Evolutionary conservation across 192 early-diverging fungal species (phyloP), one percentile per base, ranked within the genome.

Genomic region (Coemansia sp.): DNA sequence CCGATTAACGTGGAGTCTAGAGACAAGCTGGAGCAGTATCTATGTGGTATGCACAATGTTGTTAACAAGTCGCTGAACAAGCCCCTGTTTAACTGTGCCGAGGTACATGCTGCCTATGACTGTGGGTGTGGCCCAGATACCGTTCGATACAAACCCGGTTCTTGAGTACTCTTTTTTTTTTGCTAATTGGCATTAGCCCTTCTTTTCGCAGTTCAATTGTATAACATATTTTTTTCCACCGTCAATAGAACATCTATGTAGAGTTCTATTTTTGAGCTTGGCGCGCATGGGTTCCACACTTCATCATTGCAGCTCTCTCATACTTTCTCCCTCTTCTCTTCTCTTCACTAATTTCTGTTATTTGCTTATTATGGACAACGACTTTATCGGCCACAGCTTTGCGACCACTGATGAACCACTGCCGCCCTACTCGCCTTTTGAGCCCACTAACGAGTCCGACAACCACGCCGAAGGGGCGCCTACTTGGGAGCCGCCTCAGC

Each of bases 61-160:
- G 96, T 98, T n/a, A 98, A 98, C 78, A 80, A 84, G 71, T 84
- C 93, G 62, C 70, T 97, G 19, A 76, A 87, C 9, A 97, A 98
- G 70, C 87, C 89, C 13, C 61, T 87, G 26, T 94, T 93, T 82
- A 91, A 98, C 66, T 98, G 96, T 63, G 77, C 78, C 10, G 85
- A 72, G 8, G 87, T 96, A 10, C 87, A 88, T 26, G 90, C 92
- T 23, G 82, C 88, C 8, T 98, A 93, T 67, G 88, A 92, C 53
- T 98, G 96, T 62, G 96, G 96, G 3, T 98, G 96, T 73, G 82
- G 82, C 16, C 82, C 82, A 0, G 77, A 84, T 42, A 74, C 59
- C 11, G 69, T 83, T 4, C 65, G 80, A 23, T 83, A 83, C 66
- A 78, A 70, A 9, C 80, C 80, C 0, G 55, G 66, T 14, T 17